Base-by-base conservation (phyloP, 2,329 filamentous ascomycete genomes). In the Colletotrichum cordylinicola region DNA sequence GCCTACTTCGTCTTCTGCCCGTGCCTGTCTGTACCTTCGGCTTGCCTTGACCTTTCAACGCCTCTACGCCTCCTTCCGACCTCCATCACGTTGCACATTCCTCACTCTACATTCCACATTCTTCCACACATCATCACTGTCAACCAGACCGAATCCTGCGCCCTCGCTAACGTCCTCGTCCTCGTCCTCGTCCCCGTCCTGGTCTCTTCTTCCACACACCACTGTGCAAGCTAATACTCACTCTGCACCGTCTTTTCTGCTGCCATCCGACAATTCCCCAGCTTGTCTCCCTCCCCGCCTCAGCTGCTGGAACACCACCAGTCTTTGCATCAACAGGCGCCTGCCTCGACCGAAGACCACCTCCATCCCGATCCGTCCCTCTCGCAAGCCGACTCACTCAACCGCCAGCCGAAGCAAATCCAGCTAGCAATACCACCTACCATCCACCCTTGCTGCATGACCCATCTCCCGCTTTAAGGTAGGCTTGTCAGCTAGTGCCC, bases 291-390 rank as follows among this genome's bases (percentile, higher is more conserved):
- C 39, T 56, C 39, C 21, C 10, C 12, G 16, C 35, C 35, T 37
- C 37, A 37, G 52, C 18, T 68, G 29, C 16, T 6, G 13, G 35
- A n/a, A 33, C 16, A 55, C n/a, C 56, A 31, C n/a, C 56, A 58
- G 66, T 62, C 27, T 39, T 39, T 39, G 24, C 33, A 39, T 27
- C 33, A 64, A 35, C 35, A 13, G n/a, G 33, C 37, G 21, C 27
- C 56, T 43, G 29, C 39, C 27, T 64, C 33, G 58, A 29, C 73
- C 27, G 55, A 67, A 72, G 29, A 56, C 69, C 16, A 67, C 39
- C 24, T 68, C 39, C 56, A 48, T 56, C 56, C 69, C 62, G 71
- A 72, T 72, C 39, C 62, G 73, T 72, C 73, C 62, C 62, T 72
- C 73, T 55, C n/a, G 27, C 55, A 56, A 37, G 62, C 39, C 62